Base-by-base conservation (phyloP, 768 basidiomycete genomes). In the Candolleomyces efflorescens region DNA sequence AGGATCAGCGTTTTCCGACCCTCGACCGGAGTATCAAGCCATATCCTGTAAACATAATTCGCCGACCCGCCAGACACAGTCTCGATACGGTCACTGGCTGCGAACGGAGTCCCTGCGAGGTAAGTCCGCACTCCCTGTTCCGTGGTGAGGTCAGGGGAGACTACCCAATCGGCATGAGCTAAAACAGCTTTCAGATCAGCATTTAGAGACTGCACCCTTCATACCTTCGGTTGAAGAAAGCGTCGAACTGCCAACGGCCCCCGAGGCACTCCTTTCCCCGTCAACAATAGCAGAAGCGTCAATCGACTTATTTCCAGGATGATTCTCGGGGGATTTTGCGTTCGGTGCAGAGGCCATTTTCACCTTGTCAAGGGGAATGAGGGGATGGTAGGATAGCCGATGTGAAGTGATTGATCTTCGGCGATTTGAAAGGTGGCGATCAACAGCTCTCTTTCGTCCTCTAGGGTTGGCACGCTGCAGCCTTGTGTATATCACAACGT, bases 41-140 rank as follows among this genome's bases (percentile, higher is more conserved):
- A 65, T n/a, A 87, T 64, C 27, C 87, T 78, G 65, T 76, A 89
- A n/a, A 76, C 67, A 66, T 78, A 88, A 68, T 86, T 88, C 27
- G 73, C 75, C 20, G 32, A 52, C 5, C 87, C 87, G 1, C 86
- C 87, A 3, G 73, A 68, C 22, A 88, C 75, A 9, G 66, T 59
- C 5, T 67, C 67, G 23, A 80, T 70, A 3, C 63, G 65, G 7
- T 6, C 27, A 23, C 68, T 67, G 57, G 76, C 73, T 15, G 78
- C 74, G 63, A 83, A 87, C 5, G 76, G 71, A 0, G 81, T 80
- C n/a, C 64, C 57, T 10, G 69, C 55, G 38, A 87, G 73, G 62
- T 85, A 88, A 15, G 58, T 61, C 36, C 71, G 63, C 11, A 77
- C 69, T 39, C 69, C 74, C 18, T 64, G 62, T 59, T 65, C 65